Percentiles rank a stretch among this genome's conserved stretches.
Conservation (phyloP, 2,329 filamentous ascomycete species). For the Sporothrix sp. region DNA sequence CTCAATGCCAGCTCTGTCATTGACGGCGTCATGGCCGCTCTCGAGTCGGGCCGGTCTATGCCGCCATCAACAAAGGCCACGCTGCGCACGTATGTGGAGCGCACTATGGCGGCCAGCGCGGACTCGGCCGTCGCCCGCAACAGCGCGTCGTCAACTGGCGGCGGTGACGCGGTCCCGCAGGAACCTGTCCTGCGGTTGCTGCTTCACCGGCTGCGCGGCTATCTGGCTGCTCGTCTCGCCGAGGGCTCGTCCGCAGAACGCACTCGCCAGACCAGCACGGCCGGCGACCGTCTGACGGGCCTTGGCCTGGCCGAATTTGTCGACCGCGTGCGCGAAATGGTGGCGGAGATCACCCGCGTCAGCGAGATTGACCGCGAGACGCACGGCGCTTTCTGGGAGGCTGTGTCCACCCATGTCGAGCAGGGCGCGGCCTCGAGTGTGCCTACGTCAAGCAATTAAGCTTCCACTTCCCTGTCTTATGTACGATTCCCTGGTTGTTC, state of each 20-base stretch:
- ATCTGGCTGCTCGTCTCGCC: constrained; percentile 55
- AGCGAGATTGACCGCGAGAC: constrained; percentile 57
- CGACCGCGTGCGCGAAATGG: constrained; percentile 56
- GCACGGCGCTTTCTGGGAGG: constrained; percentile 63
- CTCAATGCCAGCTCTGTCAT: constrained; percentile 32
- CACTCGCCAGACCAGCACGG: constrained; percentile 57
- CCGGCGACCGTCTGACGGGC: constrained; percentile 58
- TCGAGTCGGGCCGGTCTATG: constrained; percentile 55
- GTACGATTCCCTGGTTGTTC: background rate
- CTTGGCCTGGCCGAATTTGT: constrained; percentile 67
- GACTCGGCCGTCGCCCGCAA: constrained; percentile 29
- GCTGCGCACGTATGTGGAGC: constrained; percentile 46
- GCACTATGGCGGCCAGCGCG: constrained; percentile 42
- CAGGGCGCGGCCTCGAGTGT: background rate
- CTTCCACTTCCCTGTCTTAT: no score
- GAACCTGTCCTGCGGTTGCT: constrained; percentile 57
- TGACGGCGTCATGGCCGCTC: constrained; percentile 52
- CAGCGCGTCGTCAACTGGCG: constrained; percentile 18
- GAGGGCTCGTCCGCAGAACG: constrained; percentile 61
- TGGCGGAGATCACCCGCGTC: constrained; percentile 56
- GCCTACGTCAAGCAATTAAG: background rate
- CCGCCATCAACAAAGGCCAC: constrained; percentile 51
- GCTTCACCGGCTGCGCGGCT: constrained; percentile 55
- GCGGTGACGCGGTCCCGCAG: constrained; percentile 31
- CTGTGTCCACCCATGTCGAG: constrained; percentile 32